Evolutionary conservation across 495 filamentous ascomycete genomes (phyloP), one percentile per base, ranked within the genome.

Genomic region (Aspergillus coremiiformis): DNA sequence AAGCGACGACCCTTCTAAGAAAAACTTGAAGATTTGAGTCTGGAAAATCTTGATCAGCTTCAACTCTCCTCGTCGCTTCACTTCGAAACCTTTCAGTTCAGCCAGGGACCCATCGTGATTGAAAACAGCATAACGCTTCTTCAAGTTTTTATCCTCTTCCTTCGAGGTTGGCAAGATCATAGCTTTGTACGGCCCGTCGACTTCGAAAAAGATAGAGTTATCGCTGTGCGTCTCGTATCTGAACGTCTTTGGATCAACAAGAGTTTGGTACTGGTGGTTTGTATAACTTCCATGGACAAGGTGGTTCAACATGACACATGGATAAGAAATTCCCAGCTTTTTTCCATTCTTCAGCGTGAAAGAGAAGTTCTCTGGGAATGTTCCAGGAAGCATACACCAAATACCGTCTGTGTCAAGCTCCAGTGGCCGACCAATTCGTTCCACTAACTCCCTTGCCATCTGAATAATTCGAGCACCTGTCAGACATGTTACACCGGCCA

Each of bases 11-110:
- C 93, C 93, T 65, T 97, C 92, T 5, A 99, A 70, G 71, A 99
- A 99, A 73, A 97, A 97, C 64, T 93, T 95, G 82, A 99, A 99
- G 62, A 99, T 95, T 62, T 97, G 93, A 29, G 89, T 86, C 69
- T 99, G 93, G 70, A 99, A 99, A 59, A 96, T 99, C 69, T 99
- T 99, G 80, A 99, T 99, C 56, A 99, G 81, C 73, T 97, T 97
- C 55, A 99, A 73, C 72, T 99, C 93, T 74, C 93, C 93, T 83
- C 93, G 80, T 60, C 93, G 85, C 76, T 99, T 99, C 56, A 99
- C 82, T 59, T 99, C 93, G 58, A 99, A 99, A 9, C 93, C 93
- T 66, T 99, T 99, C 59, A 99, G 66, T 66, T 99, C 93, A n/a
- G 93, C 93, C 20, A 99, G 71, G 60, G 82, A 94, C 26, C 93